A percentile compares a stretch with the other conserved stretches of the same genome.
Conservation (phyloP, 495 filamentous ascomycete species). For the Apodospora peruviana region DNA sequence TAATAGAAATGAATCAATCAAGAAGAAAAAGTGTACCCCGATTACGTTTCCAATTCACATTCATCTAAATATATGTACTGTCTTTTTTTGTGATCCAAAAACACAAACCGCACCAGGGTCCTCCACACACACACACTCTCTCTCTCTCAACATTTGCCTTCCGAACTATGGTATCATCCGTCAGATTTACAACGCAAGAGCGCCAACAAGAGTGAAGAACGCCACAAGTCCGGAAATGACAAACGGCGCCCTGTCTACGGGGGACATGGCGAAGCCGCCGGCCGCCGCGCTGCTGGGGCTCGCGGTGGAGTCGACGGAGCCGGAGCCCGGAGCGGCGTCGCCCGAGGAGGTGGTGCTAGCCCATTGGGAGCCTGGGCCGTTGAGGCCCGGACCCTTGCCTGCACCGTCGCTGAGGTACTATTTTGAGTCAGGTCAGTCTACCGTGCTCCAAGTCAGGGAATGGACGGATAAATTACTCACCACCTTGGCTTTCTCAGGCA, state of each 20-base stretch:
- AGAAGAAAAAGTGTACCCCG: too few species aligned
- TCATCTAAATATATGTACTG: too few species aligned
- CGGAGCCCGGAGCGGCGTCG: constrained; percentile 57
- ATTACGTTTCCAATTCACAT: too few species aligned
- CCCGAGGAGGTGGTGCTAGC: constrained; percentile 23
- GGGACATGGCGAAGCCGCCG: constrained; percentile 35
- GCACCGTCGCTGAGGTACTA: constrained; percentile 69
- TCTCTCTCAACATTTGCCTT: too few species aligned
- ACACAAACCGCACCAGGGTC: too few species aligned
- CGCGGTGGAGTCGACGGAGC: constrained; percentile 40
- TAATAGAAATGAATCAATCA: too few species aligned
- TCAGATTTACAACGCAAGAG: constrained; percentile 57
- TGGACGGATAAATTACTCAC: constrained; percentile 9
- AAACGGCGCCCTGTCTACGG: constrained; percentile 49
- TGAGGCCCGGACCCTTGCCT: constrained; percentile 67
- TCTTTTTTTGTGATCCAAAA: too few species aligned
- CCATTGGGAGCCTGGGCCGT: constrained; percentile 63
- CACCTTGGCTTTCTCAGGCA: constrained; percentile 60
- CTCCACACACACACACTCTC: too few species aligned
- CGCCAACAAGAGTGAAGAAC: constrained; percentile 61
- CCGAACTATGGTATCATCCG: too few species aligned
- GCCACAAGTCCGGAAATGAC: constrained; percentile 50
- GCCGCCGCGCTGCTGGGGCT: constrained; percentile 21
- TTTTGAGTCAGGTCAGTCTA: constrained; percentile 17
- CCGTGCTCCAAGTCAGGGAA: neutral